A percentile compares a stretch with the other conserved stretches of the same genome.
These are phyloP conservation scores for Dactylellina parvicollis DNA, from an alignment of 2,329 filamentous ascomycete species.

Conservation along the genomic window DNA sequence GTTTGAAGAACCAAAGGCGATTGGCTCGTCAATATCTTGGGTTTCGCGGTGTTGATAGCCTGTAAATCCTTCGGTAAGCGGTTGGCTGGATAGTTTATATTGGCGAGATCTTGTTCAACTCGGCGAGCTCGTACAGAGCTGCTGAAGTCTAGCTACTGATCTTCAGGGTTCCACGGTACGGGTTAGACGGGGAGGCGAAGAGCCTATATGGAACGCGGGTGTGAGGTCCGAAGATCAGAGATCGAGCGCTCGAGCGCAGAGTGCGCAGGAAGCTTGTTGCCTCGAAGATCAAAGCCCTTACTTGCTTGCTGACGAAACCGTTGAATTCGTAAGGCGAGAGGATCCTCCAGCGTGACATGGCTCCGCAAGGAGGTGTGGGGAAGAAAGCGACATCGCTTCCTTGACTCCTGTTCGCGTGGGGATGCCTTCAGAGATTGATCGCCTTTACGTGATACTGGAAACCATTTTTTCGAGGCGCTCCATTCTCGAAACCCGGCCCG, in stretches of 20 bases:
- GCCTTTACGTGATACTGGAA: slow-evolving; percentile 49
- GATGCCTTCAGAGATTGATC: slow-evolving; percentile 20
- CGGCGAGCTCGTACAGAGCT: slow-evolving; percentile 17
- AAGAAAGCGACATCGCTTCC: slow-evolving; percentile 6
- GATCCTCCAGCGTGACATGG: slow-evolving; percentile 18
- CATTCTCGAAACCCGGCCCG: not conserved
- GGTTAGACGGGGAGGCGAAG: slow-evolving; percentile 28
- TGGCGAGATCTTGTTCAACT: slow-evolving; percentile 1
- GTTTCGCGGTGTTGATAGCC: slow-evolving; percentile 8
- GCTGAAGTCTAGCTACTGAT: slow-evolving; percentile 20
- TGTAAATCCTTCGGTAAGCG: slow-evolving; percentile 11
- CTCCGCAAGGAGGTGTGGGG: slow-evolving; percentile 25
- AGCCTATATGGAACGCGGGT: not conserved
- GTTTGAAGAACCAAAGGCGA: slow-evolving; percentile 9
- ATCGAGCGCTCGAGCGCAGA: not conserved
- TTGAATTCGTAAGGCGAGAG: slow-evolving; percentile 15
- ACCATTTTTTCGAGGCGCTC: slow-evolving; percentile 24
- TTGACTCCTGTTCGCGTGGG: slow-evolving; percentile 34
- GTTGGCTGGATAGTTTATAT: not conserved
- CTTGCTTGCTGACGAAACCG: not conserved
- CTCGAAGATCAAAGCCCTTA: slow-evolving; percentile 2
- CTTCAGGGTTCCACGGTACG: slow-evolving; percentile 36
- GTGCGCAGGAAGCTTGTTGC: slow-evolving; percentile 12
- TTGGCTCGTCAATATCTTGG: slow-evolving; percentile 25
- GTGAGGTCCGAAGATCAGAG: slow-evolving; percentile 8